Base-by-base conservation (phyloP, 345 rosid genomes). In the Citrus inodora region DNA sequence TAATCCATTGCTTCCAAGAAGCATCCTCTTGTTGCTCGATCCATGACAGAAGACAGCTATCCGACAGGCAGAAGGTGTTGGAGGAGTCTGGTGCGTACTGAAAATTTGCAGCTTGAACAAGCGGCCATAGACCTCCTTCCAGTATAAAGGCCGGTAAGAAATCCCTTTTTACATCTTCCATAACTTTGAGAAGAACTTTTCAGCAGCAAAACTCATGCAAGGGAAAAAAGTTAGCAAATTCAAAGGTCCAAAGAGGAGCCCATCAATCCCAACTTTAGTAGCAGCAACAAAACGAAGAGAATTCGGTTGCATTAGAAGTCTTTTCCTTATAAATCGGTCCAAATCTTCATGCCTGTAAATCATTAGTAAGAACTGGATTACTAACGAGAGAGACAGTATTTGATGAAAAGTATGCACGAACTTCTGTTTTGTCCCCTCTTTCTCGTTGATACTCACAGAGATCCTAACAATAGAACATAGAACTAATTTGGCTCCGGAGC, bases 1-100 rank as follows among this genome's bases (percentile, higher is more conserved):
- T 82, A 69, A 95, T 89, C 93, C 93, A 90, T 79, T 88, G 85
- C 87, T 96, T 96, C 98, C 97, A 93, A 21, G 96, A 85, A 13
- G 99, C 98, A 76, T 91, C 95, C 61, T 96, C 83, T 80, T 93
- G 99, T 83, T 96, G 99, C 73, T 93, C 97, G 5, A 92, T 60
- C 97, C 97, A 96, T 9, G 98, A 92, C 77, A 93, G 80, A 68
- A 96, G 88, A 69, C 91, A 90, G 48, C 97, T 91, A 89, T 93
- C 97, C 73, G 90, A 74, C 76, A 95, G 82, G 89, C 98, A 92
- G 85, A 93, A 95, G 58, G 87, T 71, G 80, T 93, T 96, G 93
- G 24, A 91, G 94, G 72, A 96, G 91, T 80, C 97, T 0, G 97
- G 98, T 48, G 89, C 82, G 46, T 89, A 92, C 27, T 94, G 89